A percentile compares a stretch with the other conserved stretches of the same genome.
Evolutionary conservation across 441 rosid genomes (phyloP).

Genomic region (Populus trichocarpa): DNA sequence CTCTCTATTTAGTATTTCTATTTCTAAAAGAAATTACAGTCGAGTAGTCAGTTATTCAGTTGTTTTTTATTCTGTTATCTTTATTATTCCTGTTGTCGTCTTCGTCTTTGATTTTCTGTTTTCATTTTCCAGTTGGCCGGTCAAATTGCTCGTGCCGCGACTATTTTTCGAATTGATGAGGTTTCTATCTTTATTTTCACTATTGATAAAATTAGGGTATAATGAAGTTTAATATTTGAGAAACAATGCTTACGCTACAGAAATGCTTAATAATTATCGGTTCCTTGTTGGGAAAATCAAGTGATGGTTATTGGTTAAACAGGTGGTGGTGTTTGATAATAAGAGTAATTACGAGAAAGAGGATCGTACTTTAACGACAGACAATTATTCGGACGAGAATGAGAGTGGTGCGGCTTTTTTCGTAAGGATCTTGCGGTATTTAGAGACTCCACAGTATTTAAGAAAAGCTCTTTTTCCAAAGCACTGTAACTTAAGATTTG

Average conservation of each 20-base stretch:
- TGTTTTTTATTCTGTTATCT: background rate
- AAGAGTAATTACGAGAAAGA: slow-evolving; percentile 38
- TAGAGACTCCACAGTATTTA: slow-evolving; percentile 93
- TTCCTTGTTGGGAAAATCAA: background rate
- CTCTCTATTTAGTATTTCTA: slow-evolving; percentile 1
- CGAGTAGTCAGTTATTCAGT: background rate
- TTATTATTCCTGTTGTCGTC: background rate
- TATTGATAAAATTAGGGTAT: background rate
- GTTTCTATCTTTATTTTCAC: slow-evolving; percentile 24
- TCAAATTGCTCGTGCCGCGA: slow-evolving; percentile 90
- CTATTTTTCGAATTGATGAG: slow-evolving; percentile 88
- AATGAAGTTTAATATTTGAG: background rate
- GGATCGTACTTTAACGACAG: slow-evolving; percentile 18
- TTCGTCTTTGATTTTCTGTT: background rate
- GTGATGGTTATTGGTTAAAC: slow-evolving; percentile 3
- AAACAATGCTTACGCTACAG: background rate
- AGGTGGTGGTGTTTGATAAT: slow-evolving; percentile 90
- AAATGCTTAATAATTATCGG: background rate
- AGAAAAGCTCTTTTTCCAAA: slow-evolving; percentile 82
- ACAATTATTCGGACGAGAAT: slow-evolving; percentile 35
- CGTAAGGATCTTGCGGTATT: slow-evolving; percentile 68
- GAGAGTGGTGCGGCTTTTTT: slow-evolving; percentile 86
- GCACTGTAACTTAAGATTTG: slow-evolving; percentile 75
- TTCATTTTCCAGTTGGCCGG: slow-evolving; percentile 63
- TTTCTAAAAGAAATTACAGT: background rate